A percentile compares a stretch with the other conserved stretches of the same genome.
phyloP scores from a whole-genome alignment of 106 monocot genomes.

The Triglochin maritima region DNA sequence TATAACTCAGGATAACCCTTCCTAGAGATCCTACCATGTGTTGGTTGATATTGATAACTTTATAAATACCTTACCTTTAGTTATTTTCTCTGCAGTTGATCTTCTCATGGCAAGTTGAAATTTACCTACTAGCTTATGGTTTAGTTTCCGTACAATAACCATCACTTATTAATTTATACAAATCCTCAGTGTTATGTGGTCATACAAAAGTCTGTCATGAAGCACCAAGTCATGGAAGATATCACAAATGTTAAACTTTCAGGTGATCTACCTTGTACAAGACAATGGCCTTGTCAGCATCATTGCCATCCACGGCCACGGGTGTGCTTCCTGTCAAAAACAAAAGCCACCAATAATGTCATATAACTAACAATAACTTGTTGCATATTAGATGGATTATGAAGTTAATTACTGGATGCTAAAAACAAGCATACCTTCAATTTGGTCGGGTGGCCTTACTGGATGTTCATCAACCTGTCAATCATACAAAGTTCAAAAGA shows the following conservation, averaged over 20 bases:
- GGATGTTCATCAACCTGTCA: constrained; percentile 3
- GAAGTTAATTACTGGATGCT: background rate
- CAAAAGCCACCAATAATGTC: background rate
- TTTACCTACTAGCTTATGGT: background rate
- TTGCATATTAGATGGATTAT: background rate
- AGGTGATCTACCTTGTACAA: constrained; percentile 52
- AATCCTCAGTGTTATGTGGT: background rate
- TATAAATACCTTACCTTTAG: background rate
- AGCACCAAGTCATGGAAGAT: background rate
- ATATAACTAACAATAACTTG: background rate
- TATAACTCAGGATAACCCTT: too few relatives aligned
- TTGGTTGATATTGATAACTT: too few relatives aligned
- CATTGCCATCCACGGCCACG: constrained; percentile 5
- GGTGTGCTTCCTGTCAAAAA: constrained; percentile 23
- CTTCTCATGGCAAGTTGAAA: background rate
- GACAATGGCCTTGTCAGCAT: constrained; percentile 44
- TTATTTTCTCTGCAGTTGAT: background rate
- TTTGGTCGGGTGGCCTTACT: background rate
- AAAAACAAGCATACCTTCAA: background rate
- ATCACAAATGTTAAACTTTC: background rate
- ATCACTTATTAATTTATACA: background rate
- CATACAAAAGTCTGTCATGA: background rate
- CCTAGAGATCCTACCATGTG: too few relatives aligned
- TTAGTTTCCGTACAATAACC: background rate
- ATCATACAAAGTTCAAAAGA: constrained; percentile 1